Base-by-base conservation (phyloP, 208 protist species). In the Wallacemonas sp. region DNA sequence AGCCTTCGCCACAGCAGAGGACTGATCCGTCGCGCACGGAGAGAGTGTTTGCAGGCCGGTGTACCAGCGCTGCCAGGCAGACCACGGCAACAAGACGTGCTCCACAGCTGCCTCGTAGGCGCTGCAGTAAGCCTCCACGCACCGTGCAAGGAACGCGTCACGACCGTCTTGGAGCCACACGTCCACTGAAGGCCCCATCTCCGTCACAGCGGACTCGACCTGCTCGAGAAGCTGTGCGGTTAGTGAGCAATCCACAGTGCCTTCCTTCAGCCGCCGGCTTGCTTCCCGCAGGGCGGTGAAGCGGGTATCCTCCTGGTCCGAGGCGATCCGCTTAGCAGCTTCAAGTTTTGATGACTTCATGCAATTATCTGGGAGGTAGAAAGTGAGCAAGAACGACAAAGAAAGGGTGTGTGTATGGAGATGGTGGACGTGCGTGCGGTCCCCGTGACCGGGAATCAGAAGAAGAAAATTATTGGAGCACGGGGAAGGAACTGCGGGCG, bases 41-140 rank as follows among this genome's bases (percentile, higher is more conserved):
- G n/a, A 1, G 1, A 5, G 32, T 65, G 10, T 37, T 41, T 29
- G 55, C 48, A 61, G 75, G 9, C 71, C 79, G 30, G 64, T 59
- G 15, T 46, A 65, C 79, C 79, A 86, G 39, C 70, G 50, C 36
- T 63, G 32, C 80, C 80, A 86, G 8, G 44, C 65, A 52, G 32
- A 6, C 0, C 52, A 34, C 1, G 73, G 48, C 2, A 90, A 52
- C 1, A 73, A 68, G 36, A 86, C 62, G 17, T 62, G 58, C 12
- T 62, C 54, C 0, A 57, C 71, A 24, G 66, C 71, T 6, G 58
- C 58, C 3, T 62, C 36, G 50, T 87, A 75, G 10, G 83, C 63
- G 27, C 37, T 52, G 22, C 71, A 41, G 67, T 87, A 90, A 39
- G 82, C 76, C 50, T 76, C 69, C 24, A 82, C 37, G n/a, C 68